Evolutionary conservation across 805 yeast genomes (phyloP).

Genomic region (Lipomyces yamadae): DNA sequence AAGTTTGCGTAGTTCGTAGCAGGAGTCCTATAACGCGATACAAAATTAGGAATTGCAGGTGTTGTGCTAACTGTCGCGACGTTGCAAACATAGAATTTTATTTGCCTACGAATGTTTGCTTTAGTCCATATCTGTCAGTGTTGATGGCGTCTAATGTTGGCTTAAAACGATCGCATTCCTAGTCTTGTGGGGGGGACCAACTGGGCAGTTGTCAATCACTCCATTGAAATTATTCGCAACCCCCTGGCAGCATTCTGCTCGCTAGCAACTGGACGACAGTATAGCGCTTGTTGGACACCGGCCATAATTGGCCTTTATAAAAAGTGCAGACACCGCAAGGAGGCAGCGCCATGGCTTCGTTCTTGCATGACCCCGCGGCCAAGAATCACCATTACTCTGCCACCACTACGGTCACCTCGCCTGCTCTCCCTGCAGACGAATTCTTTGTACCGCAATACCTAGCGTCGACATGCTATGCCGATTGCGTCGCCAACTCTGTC

Average conservation of each 20-base stretch:
- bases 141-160: too few species aligned
- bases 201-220: background rate
- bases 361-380: constrained; percentile 2
- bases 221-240: background rate
- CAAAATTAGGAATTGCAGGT: background rate
- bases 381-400: background rate
- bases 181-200: background rate
- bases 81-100: background rate
- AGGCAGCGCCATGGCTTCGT: constrained; percentile 1
- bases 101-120: background rate
- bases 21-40: background rate
- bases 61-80: background rate
- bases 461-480: constrained; percentile 18
- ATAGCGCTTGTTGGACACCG: background rate
- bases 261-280: background rate
- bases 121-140: background rate
- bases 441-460: constrained; percentile 17
- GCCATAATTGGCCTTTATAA: background rate
- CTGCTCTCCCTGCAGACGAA: constrained; percentile 1
- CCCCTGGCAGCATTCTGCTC: background rate
- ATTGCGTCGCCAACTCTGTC: constrained; percentile 9
- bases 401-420: background rate
- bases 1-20: background rate
- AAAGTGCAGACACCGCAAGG: background rate
- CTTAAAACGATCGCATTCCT: background rate